Base-by-base conservation (phyloP, 2,329 filamentous ascomycete species). In the Ascosphaera acerosa region DNA sequence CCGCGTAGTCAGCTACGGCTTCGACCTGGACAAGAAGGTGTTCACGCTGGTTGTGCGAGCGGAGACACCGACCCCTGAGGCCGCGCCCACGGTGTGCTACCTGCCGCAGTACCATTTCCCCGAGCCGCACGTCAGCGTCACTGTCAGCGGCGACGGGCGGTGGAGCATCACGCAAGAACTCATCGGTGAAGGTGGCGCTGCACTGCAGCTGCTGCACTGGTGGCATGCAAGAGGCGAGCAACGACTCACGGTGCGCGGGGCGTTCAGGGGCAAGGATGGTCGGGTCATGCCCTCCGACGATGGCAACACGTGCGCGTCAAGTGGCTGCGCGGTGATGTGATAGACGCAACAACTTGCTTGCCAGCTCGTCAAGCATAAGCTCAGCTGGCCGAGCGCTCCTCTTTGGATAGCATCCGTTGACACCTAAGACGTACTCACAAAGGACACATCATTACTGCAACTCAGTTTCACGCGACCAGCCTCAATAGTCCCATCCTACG, bases 51-150 rank as follows among this genome's bases (percentile, higher is more conserved):
- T 66, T 10, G 50, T 97, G 15, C 55, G 61, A 1, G 71, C 75
- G 2, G 53, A 64, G 2, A 61, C 59, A 19, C 49, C 66, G 1
- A 69, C 70, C 2, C 47, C 57, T 3, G 62, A 76, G 23, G 65
- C 73, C 1, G 55, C 58, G 2, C 80, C 81, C 0, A 94, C 84
- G 0, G 64, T 80, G 28, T 61, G 94, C 6, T 90, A 77, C 49
- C 58, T 97, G 2, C 87, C 87, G 0, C 77, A 82, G 34, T 92
- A 77, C 45, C 87, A 97, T 52, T 97, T 90, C 48, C 82, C 84
- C 2, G 66, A 69, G 32, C 66, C 73, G 30, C 59, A 66, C 28
- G 76, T 70, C 23, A 62, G 61, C 1, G 70, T 97, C 3, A 64
- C 74, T 33, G 75, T 81, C 17, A 78, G 68, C 31, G 76, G 75